Base-by-base conservation (phyloP, 345 rosid genomes). In the Arabis hirsuta region DNA sequence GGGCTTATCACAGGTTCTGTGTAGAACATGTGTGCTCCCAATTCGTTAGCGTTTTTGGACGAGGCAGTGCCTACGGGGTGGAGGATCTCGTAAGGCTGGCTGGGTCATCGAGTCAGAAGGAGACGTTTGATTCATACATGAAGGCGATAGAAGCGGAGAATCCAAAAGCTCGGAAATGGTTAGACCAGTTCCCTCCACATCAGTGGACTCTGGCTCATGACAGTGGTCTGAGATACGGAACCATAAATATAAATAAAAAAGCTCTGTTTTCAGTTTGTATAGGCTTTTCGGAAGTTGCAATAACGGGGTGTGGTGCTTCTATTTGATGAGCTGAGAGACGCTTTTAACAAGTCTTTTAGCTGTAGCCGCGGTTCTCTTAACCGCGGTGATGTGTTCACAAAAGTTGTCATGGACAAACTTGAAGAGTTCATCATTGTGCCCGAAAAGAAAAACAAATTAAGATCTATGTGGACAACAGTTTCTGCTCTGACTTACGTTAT, bases 121-220 rank as follows among this genome's bases (percentile, higher is more conserved):
- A 10, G 5, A 12, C 41, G 0, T 67, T 67, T 42, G 71, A 67
- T 41, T 6, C 8, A 0, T 42, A 11, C 61, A 26, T 53, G 42
- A 27, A 41, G 8, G 52, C 26, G 2, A 67, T 53, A 19, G 3
- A 67, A 67, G 31, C 26, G 50, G 7, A n/a, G 34, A 41, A 43
- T 0, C 27, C 71, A 41, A 51, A 53, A 53, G 71, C 61, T 11
- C 47, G 71, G 57, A 53, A 16, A 12, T 67, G 72, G 54, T 45
- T 67, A 11, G 53, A 43, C 31, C 31, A 16, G 12, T 10, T 19
- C 9, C 63, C n/a, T 31, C 12, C 12, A 12, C 31, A 43, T 43
- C 26, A 67, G 54, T 67, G 72, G 72, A 19, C 72, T 43, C 72
- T 67, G 9, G 54, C 44, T 55, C 63, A 67, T 44, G 55, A 67